Conservation (phyloP, 805 yeast species). For the Ogataea trehalophila region DNA sequence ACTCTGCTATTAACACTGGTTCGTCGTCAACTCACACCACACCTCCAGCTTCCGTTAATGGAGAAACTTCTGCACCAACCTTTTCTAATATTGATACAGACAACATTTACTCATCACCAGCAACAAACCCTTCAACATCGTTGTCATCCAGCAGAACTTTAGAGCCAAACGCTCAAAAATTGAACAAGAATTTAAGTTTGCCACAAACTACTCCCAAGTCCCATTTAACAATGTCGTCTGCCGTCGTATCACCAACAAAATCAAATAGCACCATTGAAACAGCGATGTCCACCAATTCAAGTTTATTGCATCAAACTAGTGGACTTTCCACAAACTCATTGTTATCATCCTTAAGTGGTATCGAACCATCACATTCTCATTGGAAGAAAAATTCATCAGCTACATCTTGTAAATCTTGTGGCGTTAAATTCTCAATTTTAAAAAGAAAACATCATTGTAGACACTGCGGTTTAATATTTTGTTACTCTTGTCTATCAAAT, state of each 20-base stretch:
- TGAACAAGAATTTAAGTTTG: neutral
- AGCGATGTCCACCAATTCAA: neutral
- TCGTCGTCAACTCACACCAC: slow-evolving; percentile 5
- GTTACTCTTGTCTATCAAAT: slow-evolving; percentile 30
- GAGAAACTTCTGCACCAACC: neutral
- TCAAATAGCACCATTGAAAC: slow-evolving; percentile 4
- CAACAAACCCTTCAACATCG: neutral
- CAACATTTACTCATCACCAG: neutral
- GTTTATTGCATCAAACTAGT: neutral
- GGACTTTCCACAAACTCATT: neutral
- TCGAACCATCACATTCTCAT: slow-evolving; percentile 47
- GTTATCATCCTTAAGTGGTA: slow-evolving; percentile 7
- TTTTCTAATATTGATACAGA: neutral
- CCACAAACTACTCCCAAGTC: neutral
- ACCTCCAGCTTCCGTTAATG: slow-evolving; percentile 3
- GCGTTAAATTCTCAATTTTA: slow-evolving; percentile 23
- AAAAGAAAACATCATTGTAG: slow-evolving; percentile 46
- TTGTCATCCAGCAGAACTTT: neutral
- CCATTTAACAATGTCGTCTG: neutral
- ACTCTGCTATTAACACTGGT: neutral
- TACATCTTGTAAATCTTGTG: slow-evolving; percentile 34
- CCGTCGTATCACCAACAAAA: slow-evolving; percentile 1
- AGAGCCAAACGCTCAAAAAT: neutral
- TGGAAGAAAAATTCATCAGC: slow-evolving; percentile 45
- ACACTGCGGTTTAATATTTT: slow-evolving; percentile 46